Percentiles rank a stretch among this genome's conserved stretches.
These are phyloP conservation scores for Asparagopsis taxiformis DNA, from an alignment of 31 red algal genomes.

Conservation along the genomic window DNA sequence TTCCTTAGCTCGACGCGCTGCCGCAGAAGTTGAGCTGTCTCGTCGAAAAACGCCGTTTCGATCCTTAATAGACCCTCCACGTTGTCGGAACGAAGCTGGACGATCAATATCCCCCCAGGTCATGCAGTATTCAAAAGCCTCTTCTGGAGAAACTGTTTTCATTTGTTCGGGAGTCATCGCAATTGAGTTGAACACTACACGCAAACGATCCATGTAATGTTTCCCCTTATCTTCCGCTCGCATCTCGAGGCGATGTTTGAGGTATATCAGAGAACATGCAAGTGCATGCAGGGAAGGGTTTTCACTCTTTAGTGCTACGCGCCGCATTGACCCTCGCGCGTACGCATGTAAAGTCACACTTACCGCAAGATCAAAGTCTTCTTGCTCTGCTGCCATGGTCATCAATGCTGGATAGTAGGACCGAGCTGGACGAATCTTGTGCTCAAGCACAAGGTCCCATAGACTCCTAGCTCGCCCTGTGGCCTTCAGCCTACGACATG, in stretches of 20 bases:
- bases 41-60: slow-evolving; percentile 1
- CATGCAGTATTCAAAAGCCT: slow-evolving; percentile 14
- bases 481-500: slow-evolving; percentile 21
- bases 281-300: slow-evolving; percentile 26
- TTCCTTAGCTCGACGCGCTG: no score
- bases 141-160: slow-evolving; percentile 4
- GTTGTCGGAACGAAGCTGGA: no score
- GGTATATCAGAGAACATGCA: slow-evolving; percentile 46
- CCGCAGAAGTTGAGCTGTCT: no score
- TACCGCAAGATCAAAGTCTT: slow-evolving; percentile 29
- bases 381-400: slow-evolving; percentile 39
- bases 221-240: not conserved
- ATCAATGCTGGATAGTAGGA: slow-evolving; percentile 45
- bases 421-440: slow-evolving; percentile 42
- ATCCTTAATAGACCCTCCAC: not conserved
- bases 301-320: slow-evolving; percentile 48
- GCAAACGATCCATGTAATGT: slow-evolving; percentile 6
- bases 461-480: slow-evolving; percentile 23
- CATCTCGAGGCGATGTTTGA: slow-evolving; percentile 10
- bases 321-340: slow-evolving; percentile 40
- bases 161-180: slow-evolving; percentile 33
- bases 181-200: slow-evolving; percentile 29
- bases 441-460: slow-evolving; percentile 36
- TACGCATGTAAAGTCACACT: slow-evolving; percentile 60
- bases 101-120: slow-evolving; percentile 24